Evolutionary conservation across 352 stramenopile genomes (phyloP).

Genomic region (Globisporangium canariense): DNA sequence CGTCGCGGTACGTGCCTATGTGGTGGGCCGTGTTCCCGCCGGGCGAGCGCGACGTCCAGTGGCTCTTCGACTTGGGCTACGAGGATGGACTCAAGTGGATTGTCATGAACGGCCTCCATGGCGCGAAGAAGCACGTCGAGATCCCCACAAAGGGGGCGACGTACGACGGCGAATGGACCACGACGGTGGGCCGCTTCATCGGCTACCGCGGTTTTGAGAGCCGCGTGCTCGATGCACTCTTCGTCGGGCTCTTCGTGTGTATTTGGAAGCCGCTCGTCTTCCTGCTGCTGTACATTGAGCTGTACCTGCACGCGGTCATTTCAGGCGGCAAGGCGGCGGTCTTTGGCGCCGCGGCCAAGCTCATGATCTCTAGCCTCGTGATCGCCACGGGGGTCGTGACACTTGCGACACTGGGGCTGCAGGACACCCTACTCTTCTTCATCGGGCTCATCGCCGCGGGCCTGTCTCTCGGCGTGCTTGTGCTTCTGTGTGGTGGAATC

Average conservation of each 20-base stretch:
- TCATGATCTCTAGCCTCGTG: constrained; percentile 59
- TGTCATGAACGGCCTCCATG: constrained; percentile 34
- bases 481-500: constrained; percentile 57
- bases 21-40: constrained; percentile 83
- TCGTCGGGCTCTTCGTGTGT: constrained; percentile 70
- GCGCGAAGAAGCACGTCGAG: constrained; percentile 29
- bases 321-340: constrained; percentile 66
- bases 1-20: constrained; percentile 87
- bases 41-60: constrained; percentile 61
- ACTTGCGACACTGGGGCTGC: constrained; percentile 48
- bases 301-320: constrained; percentile 70
- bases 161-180: constrained; percentile 62
- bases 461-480: constrained; percentile 55
- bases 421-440: constrained; percentile 60
- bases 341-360: constrained; percentile 62
- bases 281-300: constrained; percentile 73
- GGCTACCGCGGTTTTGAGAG: constrained; percentile 72
- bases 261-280: constrained; percentile 81
- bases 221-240: constrained; percentile 65
- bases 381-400: constrained; percentile 42
- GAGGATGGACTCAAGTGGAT: constrained; percentile 75
- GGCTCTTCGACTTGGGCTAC: constrained; percentile 86
- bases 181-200: constrained; percentile 69
- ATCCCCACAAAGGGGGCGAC: constrained; percentile 53
- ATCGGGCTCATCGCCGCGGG: constrained; percentile 40